phyloP scores from a whole-genome alignment of 208 protist species.

The Entamoeba histolytica region DNA sequence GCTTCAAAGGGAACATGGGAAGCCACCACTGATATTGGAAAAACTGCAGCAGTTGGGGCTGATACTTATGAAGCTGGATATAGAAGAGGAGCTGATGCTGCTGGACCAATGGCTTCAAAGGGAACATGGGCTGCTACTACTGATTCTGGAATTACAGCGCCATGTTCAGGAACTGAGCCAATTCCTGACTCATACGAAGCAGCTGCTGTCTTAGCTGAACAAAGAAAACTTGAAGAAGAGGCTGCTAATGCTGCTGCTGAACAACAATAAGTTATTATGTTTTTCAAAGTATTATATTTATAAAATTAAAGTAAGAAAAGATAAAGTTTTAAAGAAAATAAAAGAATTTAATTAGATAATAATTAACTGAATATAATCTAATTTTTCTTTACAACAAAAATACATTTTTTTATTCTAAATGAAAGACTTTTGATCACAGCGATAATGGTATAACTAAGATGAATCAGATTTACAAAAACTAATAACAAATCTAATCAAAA shows the following conservation, averaged over 20 bases:
- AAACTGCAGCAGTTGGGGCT: neutral
- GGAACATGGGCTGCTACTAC: neutral
- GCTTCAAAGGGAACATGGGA: neutral
- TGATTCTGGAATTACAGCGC: neutral
- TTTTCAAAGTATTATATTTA: too few species aligned
- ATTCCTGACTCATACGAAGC: neutral
- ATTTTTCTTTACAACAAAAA: too few species aligned
- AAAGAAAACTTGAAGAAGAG: neutral
- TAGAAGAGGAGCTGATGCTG: neutral
- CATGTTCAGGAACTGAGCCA: too few species aligned
- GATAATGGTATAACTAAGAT: too few species aligned
- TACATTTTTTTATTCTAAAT: too few species aligned
- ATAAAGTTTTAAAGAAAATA: too few species aligned
- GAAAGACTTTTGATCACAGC: too few species aligned
- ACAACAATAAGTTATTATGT: neutral
- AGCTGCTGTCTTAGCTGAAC: neutral
- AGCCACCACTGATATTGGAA: neutral
- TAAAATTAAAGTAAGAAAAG: too few species aligned
- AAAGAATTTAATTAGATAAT: too few species aligned
- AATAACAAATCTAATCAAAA: too few species aligned
- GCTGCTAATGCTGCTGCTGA: neutral
- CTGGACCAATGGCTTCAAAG: neutral
- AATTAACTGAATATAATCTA: too few species aligned
- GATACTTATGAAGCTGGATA: neutral
- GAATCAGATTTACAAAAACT: too few species aligned